These are phyloP conservation scores for Bathelium albidoporum DNA, from an alignment of 495 filamentous ascomycete species.

Conservation along the genomic window DNA sequence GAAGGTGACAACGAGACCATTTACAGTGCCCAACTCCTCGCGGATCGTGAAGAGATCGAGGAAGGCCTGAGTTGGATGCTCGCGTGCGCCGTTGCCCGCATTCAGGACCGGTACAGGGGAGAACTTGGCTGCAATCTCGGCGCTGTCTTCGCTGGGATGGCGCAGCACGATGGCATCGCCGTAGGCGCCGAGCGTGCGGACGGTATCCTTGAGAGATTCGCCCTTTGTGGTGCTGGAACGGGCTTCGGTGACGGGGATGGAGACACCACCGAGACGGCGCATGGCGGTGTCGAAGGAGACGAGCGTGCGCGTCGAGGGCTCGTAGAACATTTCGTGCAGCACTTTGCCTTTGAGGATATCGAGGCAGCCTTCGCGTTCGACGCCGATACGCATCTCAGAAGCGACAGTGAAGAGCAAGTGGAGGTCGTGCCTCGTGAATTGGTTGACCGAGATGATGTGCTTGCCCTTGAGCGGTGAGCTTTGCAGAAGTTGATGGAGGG, in stretches of 20 bases:
- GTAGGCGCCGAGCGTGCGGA: constrained; percentile 89
- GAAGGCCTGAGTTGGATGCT: constrained; percentile 97
- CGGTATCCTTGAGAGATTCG: constrained; percentile 82
- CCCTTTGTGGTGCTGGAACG: constrained; percentile 86
- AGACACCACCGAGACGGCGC: constrained; percentile 86
- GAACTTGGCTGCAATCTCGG: constrained; percentile 71
- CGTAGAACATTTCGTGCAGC: constrained; percentile 88
- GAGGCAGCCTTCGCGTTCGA: constrained; percentile 79
- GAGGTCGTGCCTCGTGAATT: constrained; percentile 76
- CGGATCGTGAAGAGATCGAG: constrained; percentile 98
- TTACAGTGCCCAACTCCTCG: constrained; percentile 90
- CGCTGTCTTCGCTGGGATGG: constrained; percentile 71
- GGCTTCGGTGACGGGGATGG: constrained; percentile 63
- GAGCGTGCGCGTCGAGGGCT: constrained; percentile 92
- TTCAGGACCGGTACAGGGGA: constrained; percentile 89
- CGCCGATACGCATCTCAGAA: constrained; percentile 89
- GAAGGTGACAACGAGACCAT: constrained; percentile 90
- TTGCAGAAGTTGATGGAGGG: constrained; percentile 59
- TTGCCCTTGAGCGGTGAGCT: constrained; percentile 74
- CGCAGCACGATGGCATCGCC: constrained; percentile 88
- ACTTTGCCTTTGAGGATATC: constrained; percentile 77
- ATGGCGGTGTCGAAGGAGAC: constrained; percentile 95
- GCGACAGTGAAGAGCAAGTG: constrained; percentile 93
- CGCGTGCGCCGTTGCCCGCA: constrained; percentile 85
- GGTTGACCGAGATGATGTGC: constrained; percentile 80